phyloP scores from a whole-genome alignment of 768 basidiomycete species.

The Auricularia sp. region DNA sequence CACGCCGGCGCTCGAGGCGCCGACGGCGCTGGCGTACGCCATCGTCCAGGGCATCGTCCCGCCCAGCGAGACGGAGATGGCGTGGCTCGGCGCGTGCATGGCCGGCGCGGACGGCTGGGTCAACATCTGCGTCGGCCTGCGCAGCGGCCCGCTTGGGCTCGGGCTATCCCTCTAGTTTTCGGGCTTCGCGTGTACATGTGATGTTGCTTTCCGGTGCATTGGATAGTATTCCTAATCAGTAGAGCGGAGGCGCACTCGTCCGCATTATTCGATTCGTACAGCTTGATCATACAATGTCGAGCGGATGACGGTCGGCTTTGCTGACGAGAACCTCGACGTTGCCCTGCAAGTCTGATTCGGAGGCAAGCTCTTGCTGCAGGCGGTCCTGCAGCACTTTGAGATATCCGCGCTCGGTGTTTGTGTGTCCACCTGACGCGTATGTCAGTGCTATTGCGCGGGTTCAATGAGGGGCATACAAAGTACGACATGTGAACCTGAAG shows the following conservation, averaged over 20 bases:
- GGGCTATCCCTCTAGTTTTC: neutral
- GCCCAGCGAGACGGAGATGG: slow-evolving; percentile 82
- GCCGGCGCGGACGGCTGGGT: slow-evolving; percentile 95
- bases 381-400: slow-evolving; percentile 62
- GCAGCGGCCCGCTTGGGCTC: neutral
- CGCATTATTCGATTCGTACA: too few relatives aligned
- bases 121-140: slow-evolving; percentile 70
- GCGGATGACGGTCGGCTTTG: slow-evolving; percentile 60
- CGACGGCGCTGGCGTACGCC: slow-evolving; percentile 54
- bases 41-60: slow-evolving; percentile 76
- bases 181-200: too few relatives aligned
- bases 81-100: slow-evolving; percentile 88
- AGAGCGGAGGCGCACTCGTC: too few relatives aligned
- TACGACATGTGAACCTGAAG: slow-evolving; percentile 66
- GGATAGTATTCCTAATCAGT: too few relatives aligned
- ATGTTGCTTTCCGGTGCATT: too few relatives aligned
- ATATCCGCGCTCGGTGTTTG: slow-evolving; percentile 92
- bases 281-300: slow-evolving; percentile 45
- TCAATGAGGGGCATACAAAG: slow-evolving; percentile 47
- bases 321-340: slow-evolving; percentile 59
- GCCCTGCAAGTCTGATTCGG: slow-evolving; percentile 16
- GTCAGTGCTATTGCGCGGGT: neutral
- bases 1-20: slow-evolving; percentile 23
- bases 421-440: slow-evolving; percentile 59
- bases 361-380: slow-evolving; percentile 41